Evolutionary conservation across 805 yeast genomes (phyloP), one percentile per base, ranked within the genome.

Genomic region (Spathaspora sp.): DNA sequence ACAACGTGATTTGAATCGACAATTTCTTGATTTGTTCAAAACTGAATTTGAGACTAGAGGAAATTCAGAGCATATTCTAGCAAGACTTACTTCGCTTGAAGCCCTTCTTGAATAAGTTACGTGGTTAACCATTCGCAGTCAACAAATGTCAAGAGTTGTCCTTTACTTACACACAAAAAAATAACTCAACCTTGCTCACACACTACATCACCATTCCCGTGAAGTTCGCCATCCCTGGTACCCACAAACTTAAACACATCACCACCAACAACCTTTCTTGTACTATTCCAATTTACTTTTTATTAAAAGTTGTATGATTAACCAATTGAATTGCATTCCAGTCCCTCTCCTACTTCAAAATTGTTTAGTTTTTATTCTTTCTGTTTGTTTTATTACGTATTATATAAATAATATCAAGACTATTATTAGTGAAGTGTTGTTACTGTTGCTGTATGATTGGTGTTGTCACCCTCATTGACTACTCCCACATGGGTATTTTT

Each of bases 1-100:
- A 56, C 52, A 51, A 43, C 32, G 49, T 28, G 47, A 52, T 10
- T 17, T 58, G 20, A 59, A 57, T 47, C 50, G 52, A 32, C 47
- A 47, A 23, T 45, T 59, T 10, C 19, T 57, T 17, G 42, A 46
- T 12, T 54, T 55, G 7, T 17, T 59, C 2, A 19, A 53, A 8
- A 48, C 47, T 26, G 44, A 47, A 40, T 29, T 48, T 23, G 42
- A 42, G 17, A 16, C 18, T 48, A 32, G 42, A n/a, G 49, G 47
- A 23, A 43, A 47, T 29, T 46, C 29, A 20, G 20, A 42, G 14
- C 17, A 29, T 32, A 23, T 47, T 17, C 42, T 39, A 10, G 49
- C 16, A 5, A 35, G 29, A 19, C 38, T 47, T 39, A 9, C 32
- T 8, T 14, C 44, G 3, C 35, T 47, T 10, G 19, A 42, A 40